Evolutionary conservation across 202 grass and related monocot genomes (phyloP).

Genomic region (Schoenoplectus tabernaemontani): DNA sequence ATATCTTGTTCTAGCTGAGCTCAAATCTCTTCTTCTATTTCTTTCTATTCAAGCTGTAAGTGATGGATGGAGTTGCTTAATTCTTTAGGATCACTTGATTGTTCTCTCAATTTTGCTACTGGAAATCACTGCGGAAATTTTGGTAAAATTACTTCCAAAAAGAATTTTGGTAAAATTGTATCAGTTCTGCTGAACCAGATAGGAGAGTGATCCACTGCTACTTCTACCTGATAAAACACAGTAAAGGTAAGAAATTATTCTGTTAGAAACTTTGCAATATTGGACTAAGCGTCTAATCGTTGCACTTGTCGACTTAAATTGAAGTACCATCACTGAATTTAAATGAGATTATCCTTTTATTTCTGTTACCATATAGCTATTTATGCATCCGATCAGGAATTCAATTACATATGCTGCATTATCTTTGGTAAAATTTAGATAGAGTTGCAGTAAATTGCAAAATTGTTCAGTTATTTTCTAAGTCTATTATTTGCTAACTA

Average conservation of each 20-base stretch:
- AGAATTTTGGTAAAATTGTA: neutral
- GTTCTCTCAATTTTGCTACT: neutral
- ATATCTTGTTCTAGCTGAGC: neutral
- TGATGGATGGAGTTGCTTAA: neutral
- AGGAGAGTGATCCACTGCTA: neutral
- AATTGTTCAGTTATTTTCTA: neutral
- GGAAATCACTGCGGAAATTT: neutral
- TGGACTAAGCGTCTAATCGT: too few relatives aligned
- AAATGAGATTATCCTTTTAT: neutral
- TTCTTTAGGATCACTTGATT: conserved; percentile 10
- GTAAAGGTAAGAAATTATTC: neutral
- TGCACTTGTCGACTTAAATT: too few relatives aligned
- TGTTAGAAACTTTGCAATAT: too few relatives aligned
- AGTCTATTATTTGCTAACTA: neutral
- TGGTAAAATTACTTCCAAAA: too few relatives aligned
- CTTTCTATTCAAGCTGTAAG: too few relatives aligned
- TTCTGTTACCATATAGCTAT: neutral
- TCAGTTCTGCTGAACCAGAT: neutral
- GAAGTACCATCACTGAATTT: neutral
- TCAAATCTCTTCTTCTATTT: neutral
- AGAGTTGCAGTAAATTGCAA: neutral
- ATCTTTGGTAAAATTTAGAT: neutral
- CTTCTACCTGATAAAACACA: neutral
- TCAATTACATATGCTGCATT: neutral
- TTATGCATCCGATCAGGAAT: neutral